phyloP scores from a whole-genome alignment of 2,329 filamentous ascomycete species.

The Aspergillus vadensis region DNA sequence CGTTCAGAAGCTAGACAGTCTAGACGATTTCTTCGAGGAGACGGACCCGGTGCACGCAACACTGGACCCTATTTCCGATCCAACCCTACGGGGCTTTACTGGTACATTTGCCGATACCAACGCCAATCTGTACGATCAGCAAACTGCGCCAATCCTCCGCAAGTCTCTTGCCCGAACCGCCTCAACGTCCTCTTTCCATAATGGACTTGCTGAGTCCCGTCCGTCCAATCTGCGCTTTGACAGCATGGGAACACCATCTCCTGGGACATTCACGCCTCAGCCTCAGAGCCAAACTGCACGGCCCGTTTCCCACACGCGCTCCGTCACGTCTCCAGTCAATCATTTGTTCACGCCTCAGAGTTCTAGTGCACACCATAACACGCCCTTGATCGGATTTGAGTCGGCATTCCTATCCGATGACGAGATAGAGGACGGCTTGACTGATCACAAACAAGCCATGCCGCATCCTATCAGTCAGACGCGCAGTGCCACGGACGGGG shows the following conservation, averaged over 20 bases:
- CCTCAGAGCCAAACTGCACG: slow-evolving; percentile 47
- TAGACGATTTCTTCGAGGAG: slow-evolving; percentile 82
- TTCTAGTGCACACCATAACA: slow-evolving; percentile 57
- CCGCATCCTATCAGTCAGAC: slow-evolving; percentile 27
- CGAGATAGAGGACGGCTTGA: slow-evolving; percentile 75
- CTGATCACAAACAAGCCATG: slow-evolving; percentile 57
- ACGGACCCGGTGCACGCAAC: slow-evolving; percentile 62
- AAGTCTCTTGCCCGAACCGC: slow-evolving; percentile 74
- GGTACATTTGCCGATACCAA: slow-evolving; percentile 70
- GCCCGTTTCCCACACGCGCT: slow-evolving; percentile 75
- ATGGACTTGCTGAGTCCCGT: slow-evolving; percentile 75
- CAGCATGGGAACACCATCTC: slow-evolving; percentile 43
- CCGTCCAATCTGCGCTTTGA: slow-evolving; percentile 60
- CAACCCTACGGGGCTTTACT: slow-evolving; percentile 52
- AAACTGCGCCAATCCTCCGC: slow-evolving; percentile 85
- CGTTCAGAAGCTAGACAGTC: slow-evolving; percentile 73
- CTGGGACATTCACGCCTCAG: slow-evolving; percentile 52
- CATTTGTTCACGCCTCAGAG: slow-evolving; percentile 45
- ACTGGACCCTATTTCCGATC: slow-evolving; percentile 37
- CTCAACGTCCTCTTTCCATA: slow-evolving; percentile 77
- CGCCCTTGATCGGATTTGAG: slow-evolving; percentile 48
- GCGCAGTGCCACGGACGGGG: slow-evolving; percentile 41
- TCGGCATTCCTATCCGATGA: slow-evolving; percentile 73
- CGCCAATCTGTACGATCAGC: slow-evolving; percentile 86
- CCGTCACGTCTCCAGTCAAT: slow-evolving; percentile 76